phyloP scores from a whole-genome alignment of 257 asterid species.

The Primulina eburnea region DNA sequence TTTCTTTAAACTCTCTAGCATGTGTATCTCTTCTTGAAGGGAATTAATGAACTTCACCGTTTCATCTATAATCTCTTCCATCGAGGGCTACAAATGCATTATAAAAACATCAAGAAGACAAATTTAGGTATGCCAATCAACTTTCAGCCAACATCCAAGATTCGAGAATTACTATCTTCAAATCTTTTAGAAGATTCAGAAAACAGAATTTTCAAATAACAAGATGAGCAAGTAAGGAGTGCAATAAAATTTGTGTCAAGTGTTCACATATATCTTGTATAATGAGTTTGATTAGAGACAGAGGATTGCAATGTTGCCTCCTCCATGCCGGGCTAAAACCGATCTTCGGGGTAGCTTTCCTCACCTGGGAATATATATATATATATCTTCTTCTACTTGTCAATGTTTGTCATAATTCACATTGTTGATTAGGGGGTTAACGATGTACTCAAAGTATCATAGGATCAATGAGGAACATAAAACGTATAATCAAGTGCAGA shows the following conservation, averaged over 20 bases:
- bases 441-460: background rate
- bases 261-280: background rate
- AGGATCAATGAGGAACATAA: background rate
- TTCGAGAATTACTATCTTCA: background rate
- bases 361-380: too few relatives aligned
- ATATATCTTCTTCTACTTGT: too few relatives aligned
- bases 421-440: too few relatives aligned
- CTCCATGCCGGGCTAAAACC: background rate
- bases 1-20: background rate
- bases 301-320: background rate
- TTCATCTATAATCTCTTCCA: conserved; percentile 42
- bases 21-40: background rate
- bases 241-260: background rate
- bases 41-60: conserved; percentile 16
- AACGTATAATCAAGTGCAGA: too few relatives aligned
- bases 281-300: background rate
- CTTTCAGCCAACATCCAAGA: background rate
- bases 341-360: too few relatives aligned
- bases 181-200: background rate
- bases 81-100: conserved; percentile 12
- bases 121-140: background rate
- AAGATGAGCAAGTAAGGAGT: background rate
- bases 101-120: too few relatives aligned
- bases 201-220: too few relatives aligned
- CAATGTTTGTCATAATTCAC: too few relatives aligned